A percentile compares a stretch with the other conserved stretches of the same genome.
Evolutionary conservation across 2,329 filamentous ascomycete genomes (phyloP).

Genomic region (Fusarium sp.): DNA sequence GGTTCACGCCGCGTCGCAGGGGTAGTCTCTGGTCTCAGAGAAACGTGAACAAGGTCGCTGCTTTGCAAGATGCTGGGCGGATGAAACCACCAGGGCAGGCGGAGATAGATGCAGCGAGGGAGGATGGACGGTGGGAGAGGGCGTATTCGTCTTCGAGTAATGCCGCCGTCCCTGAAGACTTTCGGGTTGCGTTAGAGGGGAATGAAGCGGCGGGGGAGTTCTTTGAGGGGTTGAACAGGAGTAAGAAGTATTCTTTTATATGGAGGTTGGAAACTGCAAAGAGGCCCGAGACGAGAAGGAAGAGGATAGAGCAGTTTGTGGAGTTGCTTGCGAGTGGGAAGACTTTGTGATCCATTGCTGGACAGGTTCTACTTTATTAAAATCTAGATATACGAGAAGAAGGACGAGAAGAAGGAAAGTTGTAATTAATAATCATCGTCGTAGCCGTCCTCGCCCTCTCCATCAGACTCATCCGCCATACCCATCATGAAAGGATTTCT

Average conservation of each 20-base stretch:
- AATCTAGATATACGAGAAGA: not conserved
- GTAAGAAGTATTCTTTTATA: slow-evolving; percentile 62
- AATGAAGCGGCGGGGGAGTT: slow-evolving; percentile 54
- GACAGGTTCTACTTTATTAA: slow-evolving; percentile 19
- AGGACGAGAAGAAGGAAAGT: no score
- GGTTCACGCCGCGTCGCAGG: slow-evolving; percentile 69
- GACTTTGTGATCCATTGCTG: slow-evolving; percentile 46
- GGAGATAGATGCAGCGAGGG: slow-evolving; percentile 67
- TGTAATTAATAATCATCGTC: slow-evolving; percentile 33
- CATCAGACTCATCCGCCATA: slow-evolving; percentile 54
- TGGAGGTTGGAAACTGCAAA: slow-evolving; percentile 60
- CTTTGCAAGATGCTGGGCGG: slow-evolving; percentile 59
- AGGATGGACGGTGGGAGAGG: slow-evolving; percentile 69
- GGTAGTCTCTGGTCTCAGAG: slow-evolving; percentile 71
- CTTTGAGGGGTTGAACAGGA: slow-evolving; percentile 60
- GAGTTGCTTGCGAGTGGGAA: slow-evolving; percentile 52
- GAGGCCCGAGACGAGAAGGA: slow-evolving; percentile 52
- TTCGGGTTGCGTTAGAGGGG: slow-evolving; percentile 58
- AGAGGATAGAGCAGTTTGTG: slow-evolving; percentile 59
- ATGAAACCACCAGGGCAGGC: slow-evolving; percentile 64
- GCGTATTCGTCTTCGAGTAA: slow-evolving; percentile 66
- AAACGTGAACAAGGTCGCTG: slow-evolving; percentile 66
- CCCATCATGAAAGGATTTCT: slow-evolving; percentile 49
- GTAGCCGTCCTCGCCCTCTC: slow-evolving; percentile 41
- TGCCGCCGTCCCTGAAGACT: slow-evolving; percentile 63